These are phyloP conservation scores for Tanacetum coccineum DNA, from an alignment of 129 eudicot species.

Conservation along the genomic window DNA sequence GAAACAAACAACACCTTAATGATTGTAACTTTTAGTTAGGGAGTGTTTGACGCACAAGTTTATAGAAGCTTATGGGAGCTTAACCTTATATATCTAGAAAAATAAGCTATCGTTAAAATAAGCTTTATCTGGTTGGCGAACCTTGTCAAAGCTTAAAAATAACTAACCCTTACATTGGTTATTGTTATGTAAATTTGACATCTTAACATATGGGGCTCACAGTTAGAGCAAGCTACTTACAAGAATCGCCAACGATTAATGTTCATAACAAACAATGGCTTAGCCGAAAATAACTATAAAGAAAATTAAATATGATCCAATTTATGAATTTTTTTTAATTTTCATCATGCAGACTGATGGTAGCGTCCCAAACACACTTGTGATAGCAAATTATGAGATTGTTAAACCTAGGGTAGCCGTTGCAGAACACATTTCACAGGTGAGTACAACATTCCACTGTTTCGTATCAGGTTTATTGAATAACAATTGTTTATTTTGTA, in stretches of 20 bases:
- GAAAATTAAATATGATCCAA: not conserved
- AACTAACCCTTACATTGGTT: too few species aligned
- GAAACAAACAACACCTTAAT: too few species aligned
- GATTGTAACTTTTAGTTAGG: too few species aligned
- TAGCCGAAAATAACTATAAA: not conserved
- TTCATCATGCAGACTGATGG: slow-evolving; percentile 99
- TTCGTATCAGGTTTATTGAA: not conserved
- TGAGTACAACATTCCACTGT: too few species aligned
- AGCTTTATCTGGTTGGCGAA: too few species aligned
- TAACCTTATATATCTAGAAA: too few species aligned
- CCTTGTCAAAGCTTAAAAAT: too few species aligned
- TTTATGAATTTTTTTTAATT: too few species aligned
- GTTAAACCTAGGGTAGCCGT: slow-evolving; percentile 94
- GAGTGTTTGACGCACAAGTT: too few species aligned
- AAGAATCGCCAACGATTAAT: slow-evolving; percentile 88
- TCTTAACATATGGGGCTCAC: slow-evolving; percentile 74
- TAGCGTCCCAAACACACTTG: slow-evolving; percentile 86
- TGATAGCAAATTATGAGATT: slow-evolving; percentile 85
- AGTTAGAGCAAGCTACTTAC: slow-evolving; percentile 85
- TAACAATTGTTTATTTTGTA: slow-evolving; percentile 23
- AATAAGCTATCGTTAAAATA: too few species aligned
- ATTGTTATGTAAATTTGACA: not conserved
- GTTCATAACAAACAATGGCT: not conserved
- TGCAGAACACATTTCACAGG: slow-evolving; percentile 93
- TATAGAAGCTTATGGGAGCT: too few species aligned